These are phyloP conservation scores for Colletotrichum liaoningense DNA, from an alignment of 2,329 filamentous ascomycete genomes.

Conservation along the genomic window DNA sequence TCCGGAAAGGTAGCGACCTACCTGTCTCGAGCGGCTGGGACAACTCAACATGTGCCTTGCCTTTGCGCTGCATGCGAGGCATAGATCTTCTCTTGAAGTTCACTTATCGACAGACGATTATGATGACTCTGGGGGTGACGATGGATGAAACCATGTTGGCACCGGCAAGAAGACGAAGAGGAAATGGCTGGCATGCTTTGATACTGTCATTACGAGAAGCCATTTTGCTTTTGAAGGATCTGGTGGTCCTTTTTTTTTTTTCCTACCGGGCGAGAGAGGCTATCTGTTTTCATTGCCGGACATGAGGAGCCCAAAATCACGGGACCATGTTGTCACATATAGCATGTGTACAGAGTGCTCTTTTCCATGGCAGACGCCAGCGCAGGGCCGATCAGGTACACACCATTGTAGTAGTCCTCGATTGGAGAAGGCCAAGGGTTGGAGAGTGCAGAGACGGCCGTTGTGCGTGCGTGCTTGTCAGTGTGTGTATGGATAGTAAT, in stretches of 20 bases:
- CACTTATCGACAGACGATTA: slow-evolving; percentile 6
- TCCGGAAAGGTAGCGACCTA: slow-evolving; percentile 67
- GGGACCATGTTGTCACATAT: slow-evolving; percentile 8
- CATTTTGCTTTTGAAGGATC: neutral
- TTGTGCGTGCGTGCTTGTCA: slow-evolving; percentile 12
- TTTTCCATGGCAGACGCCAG: slow-evolving; percentile 5
- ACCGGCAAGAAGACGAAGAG: neutral
- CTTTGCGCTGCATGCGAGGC: slow-evolving; percentile 22
- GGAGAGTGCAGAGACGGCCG: slow-evolving; percentile 2
- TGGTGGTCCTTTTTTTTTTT: neutral
- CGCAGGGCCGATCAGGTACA: neutral
- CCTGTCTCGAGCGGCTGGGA: slow-evolving; percentile 36
- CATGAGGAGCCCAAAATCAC: neutral
- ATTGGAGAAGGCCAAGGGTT: slow-evolving; percentile 21
- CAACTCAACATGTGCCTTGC: slow-evolving; percentile 29
- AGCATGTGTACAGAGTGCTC: slow-evolving; percentile 5
- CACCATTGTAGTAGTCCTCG: slow-evolving; percentile 16
- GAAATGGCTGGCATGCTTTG: slow-evolving; percentile 20
- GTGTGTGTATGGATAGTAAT: slow-evolving; percentile 36
- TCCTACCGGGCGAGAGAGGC: neutral
- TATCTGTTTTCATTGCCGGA: neutral
- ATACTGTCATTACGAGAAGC: slow-evolving; percentile 21
- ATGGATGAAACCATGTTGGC: slow-evolving; percentile 16
- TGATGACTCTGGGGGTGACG: slow-evolving; percentile 20
- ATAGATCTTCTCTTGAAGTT: slow-evolving; percentile 11